These are phyloP conservation scores for Platanus orientalis DNA, from an alignment of 164 flowering plant genomes.

Conservation along the genomic window DNA sequence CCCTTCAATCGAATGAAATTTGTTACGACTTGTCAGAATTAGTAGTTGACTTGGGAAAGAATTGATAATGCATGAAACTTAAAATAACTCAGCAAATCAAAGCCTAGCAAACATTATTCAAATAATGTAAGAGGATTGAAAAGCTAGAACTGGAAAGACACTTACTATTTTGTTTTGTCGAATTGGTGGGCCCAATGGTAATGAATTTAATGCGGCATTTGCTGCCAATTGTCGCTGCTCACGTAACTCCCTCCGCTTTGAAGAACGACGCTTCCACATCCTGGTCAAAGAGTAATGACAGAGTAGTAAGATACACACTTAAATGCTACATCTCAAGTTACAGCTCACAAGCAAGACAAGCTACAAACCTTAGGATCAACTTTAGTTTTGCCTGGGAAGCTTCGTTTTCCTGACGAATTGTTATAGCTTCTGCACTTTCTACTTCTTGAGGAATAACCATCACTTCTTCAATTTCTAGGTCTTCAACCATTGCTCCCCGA, in stretches of 20 bases:
- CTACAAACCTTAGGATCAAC: slow-evolving; percentile 66
- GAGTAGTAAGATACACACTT: not conserved
- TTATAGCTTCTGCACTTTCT: slow-evolving; percentile 25
- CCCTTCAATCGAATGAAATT: too few species aligned
- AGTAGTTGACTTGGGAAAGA: too few species aligned
- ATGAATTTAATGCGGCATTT: slow-evolving; percentile 62
- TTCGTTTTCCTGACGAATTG: slow-evolving; percentile 43
- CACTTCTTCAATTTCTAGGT: slow-evolving; percentile 25
- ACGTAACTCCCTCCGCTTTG: slow-evolving; percentile 48
- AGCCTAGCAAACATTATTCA: too few species aligned
- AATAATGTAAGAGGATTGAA: not conserved
- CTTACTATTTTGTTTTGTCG: slow-evolving; percentile 46
- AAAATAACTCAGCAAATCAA: too few species aligned
- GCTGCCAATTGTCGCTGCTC: slow-evolving; percentile 63
- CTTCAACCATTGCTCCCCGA: slow-evolving; percentile 12
- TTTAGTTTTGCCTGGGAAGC: slow-evolving; percentile 66
- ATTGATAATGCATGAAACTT: too few species aligned
- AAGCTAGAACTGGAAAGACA: not conserved
- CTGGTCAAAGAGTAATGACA: slow-evolving; percentile 33
- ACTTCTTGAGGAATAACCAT: slow-evolving; percentile 21
- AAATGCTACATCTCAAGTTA: slow-evolving; percentile 7
- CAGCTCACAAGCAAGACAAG: not conserved
- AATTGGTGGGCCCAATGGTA: slow-evolving; percentile 74
- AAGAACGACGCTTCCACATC: slow-evolving; percentile 69
- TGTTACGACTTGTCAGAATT: too few species aligned